Evolutionary conservation across 2,329 filamentous ascomycete genomes (phyloP).

Genomic region (Colletotrichum coccodes): DNA sequence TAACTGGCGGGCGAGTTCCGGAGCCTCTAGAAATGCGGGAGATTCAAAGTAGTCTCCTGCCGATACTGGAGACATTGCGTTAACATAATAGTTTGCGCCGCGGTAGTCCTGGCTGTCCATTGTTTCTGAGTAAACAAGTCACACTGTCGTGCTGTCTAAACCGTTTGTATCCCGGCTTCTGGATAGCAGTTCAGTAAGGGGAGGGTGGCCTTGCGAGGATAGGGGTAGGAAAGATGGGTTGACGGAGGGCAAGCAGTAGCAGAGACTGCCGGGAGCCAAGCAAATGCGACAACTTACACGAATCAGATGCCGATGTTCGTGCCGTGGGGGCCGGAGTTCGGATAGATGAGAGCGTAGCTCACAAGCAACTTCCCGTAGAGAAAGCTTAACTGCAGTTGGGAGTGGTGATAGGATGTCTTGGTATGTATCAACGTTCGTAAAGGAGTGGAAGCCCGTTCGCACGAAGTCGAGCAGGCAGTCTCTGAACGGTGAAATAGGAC

Average conservation of each 20-base stretch:
- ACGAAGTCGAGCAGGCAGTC: neutral
- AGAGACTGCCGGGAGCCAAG: slow-evolving; percentile 2
- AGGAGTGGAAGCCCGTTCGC: slow-evolving; percentile 7
- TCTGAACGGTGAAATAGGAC: neutral
- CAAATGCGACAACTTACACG: slow-evolving; percentile 23
- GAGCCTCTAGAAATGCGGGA: slow-evolving; percentile 26
- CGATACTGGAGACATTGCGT: slow-evolving; percentile 30
- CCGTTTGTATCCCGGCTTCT: slow-evolving; percentile 26
- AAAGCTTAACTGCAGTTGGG: neutral
- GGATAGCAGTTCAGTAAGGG: slow-evolving; percentile 33
- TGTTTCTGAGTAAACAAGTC: neutral
- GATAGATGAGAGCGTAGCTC: slow-evolving; percentile 15
- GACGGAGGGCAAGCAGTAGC: neutral
- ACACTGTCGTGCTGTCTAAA: slow-evolving; percentile 26
- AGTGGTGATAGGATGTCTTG: neutral
- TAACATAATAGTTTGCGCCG: slow-evolving; percentile 27
- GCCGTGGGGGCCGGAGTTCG: neutral
- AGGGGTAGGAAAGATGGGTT: neutral
- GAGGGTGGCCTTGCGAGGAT: slow-evolving; percentile 3
- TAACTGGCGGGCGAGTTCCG: slow-evolving; percentile 24
- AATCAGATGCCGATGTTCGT: neutral
- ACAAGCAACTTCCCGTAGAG: neutral
- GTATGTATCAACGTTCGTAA: neutral
- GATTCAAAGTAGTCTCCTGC: slow-evolving; percentile 26
- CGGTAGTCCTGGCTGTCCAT: slow-evolving; percentile 28